Conservation (phyloP, 768 basidiomycete genomes). For the Termitomyces sp. region DNA sequence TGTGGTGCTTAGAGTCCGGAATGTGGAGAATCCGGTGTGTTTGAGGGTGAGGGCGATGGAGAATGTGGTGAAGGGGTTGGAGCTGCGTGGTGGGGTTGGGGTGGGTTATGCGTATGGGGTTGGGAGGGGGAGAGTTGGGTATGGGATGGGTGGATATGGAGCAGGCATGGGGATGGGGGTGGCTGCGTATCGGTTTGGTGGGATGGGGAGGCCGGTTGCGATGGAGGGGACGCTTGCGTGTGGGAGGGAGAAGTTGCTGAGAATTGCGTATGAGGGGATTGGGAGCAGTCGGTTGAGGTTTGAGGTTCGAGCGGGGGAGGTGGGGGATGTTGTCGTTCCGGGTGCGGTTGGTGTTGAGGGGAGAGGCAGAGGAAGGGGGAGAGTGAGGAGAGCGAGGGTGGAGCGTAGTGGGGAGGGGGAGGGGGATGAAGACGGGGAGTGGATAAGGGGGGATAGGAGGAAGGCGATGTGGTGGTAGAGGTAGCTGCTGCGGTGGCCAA, state of each 20-base stretch:
- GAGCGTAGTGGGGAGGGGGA: background rate
- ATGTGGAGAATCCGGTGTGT: constrained; percentile 56
- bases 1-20: constrained; percentile 39
- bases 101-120: constrained; percentile 39
- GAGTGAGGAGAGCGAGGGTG: background rate
- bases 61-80: constrained; percentile 39
- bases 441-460: background rate
- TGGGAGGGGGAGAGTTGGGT: constrained; percentile 30
- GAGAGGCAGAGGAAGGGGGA: background rate
- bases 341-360: background rate
- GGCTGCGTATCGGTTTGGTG: constrained; percentile 5
- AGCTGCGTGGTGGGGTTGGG: constrained; percentile 44
- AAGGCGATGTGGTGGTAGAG: constrained; percentile 1
- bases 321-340: background rate
- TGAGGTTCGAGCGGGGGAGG: background rate
- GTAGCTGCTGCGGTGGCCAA: background rate
- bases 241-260: constrained; percentile 55
- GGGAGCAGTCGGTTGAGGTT: constrained; percentile 45
- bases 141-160: background rate
- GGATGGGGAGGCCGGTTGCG: constrained; percentile 44
- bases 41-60: constrained; percentile 59
- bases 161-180: too few species aligned
- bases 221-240: constrained; percentile 48
- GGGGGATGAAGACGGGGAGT: background rate
- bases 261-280: constrained; percentile 59